Evolutionary conservation across 345 rosid species (phyloP).

Genomic region (Syzygium aromaticum): DNA sequence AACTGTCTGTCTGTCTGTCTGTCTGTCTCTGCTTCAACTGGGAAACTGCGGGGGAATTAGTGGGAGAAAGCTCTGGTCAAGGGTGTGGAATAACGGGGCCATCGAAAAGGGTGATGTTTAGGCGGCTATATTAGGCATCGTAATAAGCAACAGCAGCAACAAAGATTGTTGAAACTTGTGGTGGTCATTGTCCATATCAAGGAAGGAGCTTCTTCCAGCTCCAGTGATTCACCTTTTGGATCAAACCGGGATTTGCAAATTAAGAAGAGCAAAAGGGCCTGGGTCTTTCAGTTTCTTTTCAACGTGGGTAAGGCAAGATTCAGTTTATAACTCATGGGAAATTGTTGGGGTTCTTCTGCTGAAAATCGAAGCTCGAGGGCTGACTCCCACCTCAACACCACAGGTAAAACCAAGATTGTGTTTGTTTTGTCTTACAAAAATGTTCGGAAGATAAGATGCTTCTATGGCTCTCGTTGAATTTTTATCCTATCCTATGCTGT

Average conservation of each 20-base stretch:
- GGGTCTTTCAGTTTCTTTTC: not conserved
- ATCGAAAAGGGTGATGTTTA: not conserved
- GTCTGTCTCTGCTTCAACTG: not conserved
- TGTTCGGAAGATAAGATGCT: not conserved
- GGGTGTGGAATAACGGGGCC: not conserved
- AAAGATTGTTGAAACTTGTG: not conserved
- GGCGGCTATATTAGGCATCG: not conserved
- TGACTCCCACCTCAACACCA: not conserved
- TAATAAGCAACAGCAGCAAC: not conserved
- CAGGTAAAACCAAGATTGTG: not conserved
- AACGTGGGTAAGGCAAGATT: not conserved
- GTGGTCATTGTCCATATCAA: not conserved
- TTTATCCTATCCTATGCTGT: not conserved
- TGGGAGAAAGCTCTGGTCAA: not conserved
- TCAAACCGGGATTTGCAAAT: not conserved
- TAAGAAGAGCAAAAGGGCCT: not conserved
- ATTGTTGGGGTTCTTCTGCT: constrained; percentile 3
- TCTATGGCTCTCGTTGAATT: not conserved
- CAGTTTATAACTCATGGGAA: not conserved
- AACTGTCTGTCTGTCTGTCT: not conserved
- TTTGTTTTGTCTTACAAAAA: not conserved
- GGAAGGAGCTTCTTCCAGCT: not conserved
- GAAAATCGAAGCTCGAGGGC: not conserved
- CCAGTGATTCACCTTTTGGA: not conserved
- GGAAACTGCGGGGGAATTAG: not conserved